Percentiles rank a stretch among this genome's conserved stretches.
phyloP scores from a whole-genome alignment of 2,329 filamentous ascomycete species.

The Calonectria pteridis region DNA sequence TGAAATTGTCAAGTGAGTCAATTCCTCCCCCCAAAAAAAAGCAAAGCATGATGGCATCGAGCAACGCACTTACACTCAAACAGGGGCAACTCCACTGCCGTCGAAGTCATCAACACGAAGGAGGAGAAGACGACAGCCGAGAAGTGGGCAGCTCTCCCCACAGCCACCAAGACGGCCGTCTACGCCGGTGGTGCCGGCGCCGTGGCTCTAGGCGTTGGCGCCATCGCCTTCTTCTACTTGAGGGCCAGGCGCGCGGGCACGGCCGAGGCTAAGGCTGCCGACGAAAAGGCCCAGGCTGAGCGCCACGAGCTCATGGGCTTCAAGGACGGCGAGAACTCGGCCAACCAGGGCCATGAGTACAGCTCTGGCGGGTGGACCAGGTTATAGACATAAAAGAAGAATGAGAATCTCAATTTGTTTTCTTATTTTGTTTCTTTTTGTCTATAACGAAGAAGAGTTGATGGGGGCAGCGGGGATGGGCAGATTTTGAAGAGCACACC shows the following conservation, averaged over 20 bases:
- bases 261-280: slow-evolving; percentile 62
- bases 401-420: neutral
- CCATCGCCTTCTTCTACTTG: slow-evolving; percentile 65
- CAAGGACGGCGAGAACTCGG: slow-evolving; percentile 47
- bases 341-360: slow-evolving; percentile 45
- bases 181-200: slow-evolving; percentile 62
- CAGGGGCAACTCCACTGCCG: slow-evolving; percentile 70
- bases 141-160: slow-evolving; percentile 67
- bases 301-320: slow-evolving; percentile 65
- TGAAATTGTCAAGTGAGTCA: slow-evolving; percentile 64
- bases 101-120: slow-evolving; percentile 55
- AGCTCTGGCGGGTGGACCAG: slow-evolving; percentile 35
- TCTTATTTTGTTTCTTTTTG: neutral
- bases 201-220: slow-evolving; percentile 56
- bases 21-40: neutral
- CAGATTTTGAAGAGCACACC: neutral
- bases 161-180: slow-evolving; percentile 64
- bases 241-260: slow-evolving; percentile 66
- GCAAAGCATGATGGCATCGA: neutral
- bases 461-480: neutral
- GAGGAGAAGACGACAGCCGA: slow-evolving; percentile 61
- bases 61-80: neutral
- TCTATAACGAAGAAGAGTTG: slow-evolving; percentile 7
- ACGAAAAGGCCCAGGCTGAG: slow-evolving; percentile 59
- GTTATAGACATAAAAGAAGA: slow-evolving; percentile 19